Evolutionary conservation across 176 grass and related monocot species (phyloP).

Genomic region (Tillandsia fasciculata): DNA sequence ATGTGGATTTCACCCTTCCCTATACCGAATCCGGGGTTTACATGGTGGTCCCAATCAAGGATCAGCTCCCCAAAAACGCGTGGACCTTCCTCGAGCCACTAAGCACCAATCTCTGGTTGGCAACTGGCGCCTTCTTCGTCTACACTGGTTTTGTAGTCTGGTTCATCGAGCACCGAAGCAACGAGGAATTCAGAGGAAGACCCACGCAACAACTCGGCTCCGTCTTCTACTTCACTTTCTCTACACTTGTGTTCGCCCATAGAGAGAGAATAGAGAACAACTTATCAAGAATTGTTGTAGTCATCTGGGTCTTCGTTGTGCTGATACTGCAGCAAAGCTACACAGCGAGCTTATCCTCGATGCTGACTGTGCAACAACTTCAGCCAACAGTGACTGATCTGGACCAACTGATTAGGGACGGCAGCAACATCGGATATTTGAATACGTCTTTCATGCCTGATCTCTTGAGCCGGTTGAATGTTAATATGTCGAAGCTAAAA

Average conservation of each 20-base stretch:
- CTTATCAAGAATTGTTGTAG: constrained; percentile 31
- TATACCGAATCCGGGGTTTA: constrained; percentile 64
- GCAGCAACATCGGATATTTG: constrained; percentile 55
- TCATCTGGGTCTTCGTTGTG: constrained; percentile 67
- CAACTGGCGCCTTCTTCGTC: constrained; percentile 43
- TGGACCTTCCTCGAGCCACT: constrained; percentile 76
- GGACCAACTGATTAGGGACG: constrained; percentile 46
- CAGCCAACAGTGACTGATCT: constrained; percentile 59
- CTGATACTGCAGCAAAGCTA: constrained; percentile 77
- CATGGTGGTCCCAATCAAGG: constrained; percentile 55
- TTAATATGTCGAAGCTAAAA: constrained; percentile 45
- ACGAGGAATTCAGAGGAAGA: constrained; percentile 54
- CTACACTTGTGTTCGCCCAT: constrained; percentile 38
- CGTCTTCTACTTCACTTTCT: constrained; percentile 33
- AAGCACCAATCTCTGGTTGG: constrained; percentile 48
- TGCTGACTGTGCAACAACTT: constrained; percentile 75
- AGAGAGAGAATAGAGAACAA: constrained; percentile 56
- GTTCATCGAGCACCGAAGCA: constrained; percentile 68
- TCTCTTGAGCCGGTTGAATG: constrained; percentile 48
- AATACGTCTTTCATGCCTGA: constrained; percentile 52
- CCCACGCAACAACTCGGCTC: constrained; percentile 21
- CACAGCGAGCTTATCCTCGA: constrained; percentile 75
- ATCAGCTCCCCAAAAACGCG: constrained; percentile 39
- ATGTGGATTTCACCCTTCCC: constrained; percentile 79
- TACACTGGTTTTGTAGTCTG: constrained; percentile 58